A percentile compares a stretch with the other conserved stretches of the same genome.
These are phyloP conservation scores for Botryotinia convoluta DNA, from an alignment of 2,329 filamentous ascomycete species.

Conservation along the genomic window DNA sequence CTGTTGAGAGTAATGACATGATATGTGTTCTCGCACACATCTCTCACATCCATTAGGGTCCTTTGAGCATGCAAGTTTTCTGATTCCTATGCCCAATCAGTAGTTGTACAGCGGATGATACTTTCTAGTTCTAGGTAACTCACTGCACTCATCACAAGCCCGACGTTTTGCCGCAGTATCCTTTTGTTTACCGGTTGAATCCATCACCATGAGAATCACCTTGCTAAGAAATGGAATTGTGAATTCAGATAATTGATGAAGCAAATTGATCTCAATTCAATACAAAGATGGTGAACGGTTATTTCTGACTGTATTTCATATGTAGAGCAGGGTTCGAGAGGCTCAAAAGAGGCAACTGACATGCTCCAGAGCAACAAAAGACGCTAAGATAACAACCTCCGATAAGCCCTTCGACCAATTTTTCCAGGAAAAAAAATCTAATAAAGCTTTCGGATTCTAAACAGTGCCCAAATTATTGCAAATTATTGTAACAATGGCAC, in stretches of 20 bases:
- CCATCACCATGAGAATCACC: conserved; percentile 21
- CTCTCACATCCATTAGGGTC: conserved; percentile 58
- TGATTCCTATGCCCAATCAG: conserved; percentile 47
- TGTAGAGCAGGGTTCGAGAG: not conserved
- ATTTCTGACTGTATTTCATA: conserved; percentile 3
- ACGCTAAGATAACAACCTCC: conserved; percentile 31
- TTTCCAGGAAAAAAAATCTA: conserved; percentile 25
- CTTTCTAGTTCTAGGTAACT: conserved; percentile 37
- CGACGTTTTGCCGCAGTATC: conserved; percentile 48
- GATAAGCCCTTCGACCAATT: conserved; percentile 21
- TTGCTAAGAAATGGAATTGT: not conserved
- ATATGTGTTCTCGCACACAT: conserved; percentile 55
- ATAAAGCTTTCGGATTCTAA: conserved; percentile 18
- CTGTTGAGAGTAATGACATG: conserved; percentile 61
- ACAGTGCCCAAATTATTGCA: conserved; percentile 21
- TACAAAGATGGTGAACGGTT: not conserved
- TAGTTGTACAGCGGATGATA: conserved; percentile 14
- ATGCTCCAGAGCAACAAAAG: conserved; percentile 1
- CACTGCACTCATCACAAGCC: conserved; percentile 67
- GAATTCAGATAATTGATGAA: not conserved
- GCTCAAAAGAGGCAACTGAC: not conserved
- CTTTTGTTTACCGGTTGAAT: conserved; percentile 19
- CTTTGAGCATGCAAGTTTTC: conserved; percentile 65
- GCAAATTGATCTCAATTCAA: not conserved
- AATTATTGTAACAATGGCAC: conserved; percentile 31